Conservation (phyloP, 1,284 basidiomycete genomes). For the Grifola frondosa region DNA sequence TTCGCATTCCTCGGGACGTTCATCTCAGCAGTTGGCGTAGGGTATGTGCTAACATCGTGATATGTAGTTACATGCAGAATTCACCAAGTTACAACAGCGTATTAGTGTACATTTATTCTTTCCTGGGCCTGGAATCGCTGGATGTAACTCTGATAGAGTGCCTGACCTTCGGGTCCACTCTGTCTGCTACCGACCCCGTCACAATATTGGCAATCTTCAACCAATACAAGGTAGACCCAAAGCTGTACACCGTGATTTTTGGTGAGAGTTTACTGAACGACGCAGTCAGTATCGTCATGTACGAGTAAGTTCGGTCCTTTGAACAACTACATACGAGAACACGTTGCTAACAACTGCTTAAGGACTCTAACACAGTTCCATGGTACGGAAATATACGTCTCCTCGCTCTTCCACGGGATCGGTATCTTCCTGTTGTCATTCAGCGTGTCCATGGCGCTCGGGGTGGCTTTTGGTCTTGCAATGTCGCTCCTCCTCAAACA, state of each 20-base stretch:
- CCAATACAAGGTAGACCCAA: slow-evolving; percentile 97
- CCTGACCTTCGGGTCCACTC: slow-evolving; percentile 93
- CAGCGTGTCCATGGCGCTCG: slow-evolving; percentile 90
- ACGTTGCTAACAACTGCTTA: slow-evolving; percentile 3
- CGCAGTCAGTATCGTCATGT: slow-evolving; percentile 99
- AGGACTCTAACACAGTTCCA: slow-evolving; percentile 93
- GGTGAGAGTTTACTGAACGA: slow-evolving; percentile 97
- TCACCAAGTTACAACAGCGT: slow-evolving; percentile 66
- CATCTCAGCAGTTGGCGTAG: slow-evolving; percentile 94
- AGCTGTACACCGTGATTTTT: slow-evolving; percentile 97
- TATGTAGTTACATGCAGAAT: slow-evolving; percentile 7
- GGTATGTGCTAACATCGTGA: slow-evolving; percentile 52
- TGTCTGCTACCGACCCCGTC: slow-evolving; percentile 97
- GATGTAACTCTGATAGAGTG: slow-evolving; percentile 86
- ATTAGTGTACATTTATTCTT: slow-evolving; percentile 94
- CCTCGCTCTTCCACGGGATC: slow-evolving; percentile 91
- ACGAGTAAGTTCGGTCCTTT: slow-evolving; percentile 76
- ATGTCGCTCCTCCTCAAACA: slow-evolving; percentile 96
- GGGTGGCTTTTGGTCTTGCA: slow-evolving; percentile 86
- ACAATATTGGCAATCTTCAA: slow-evolving; percentile 99
- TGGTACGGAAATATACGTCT: slow-evolving; percentile 83
- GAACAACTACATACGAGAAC: slow-evolving; percentile 1
- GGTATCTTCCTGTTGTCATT: slow-evolving; percentile 98
- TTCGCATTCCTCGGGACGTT: slow-evolving; percentile 98
- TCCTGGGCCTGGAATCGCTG: slow-evolving; percentile 86